phyloP scores from a whole-genome alignment of 148 eudicot genomes.

The Suaeda aralocaspica region DNA sequence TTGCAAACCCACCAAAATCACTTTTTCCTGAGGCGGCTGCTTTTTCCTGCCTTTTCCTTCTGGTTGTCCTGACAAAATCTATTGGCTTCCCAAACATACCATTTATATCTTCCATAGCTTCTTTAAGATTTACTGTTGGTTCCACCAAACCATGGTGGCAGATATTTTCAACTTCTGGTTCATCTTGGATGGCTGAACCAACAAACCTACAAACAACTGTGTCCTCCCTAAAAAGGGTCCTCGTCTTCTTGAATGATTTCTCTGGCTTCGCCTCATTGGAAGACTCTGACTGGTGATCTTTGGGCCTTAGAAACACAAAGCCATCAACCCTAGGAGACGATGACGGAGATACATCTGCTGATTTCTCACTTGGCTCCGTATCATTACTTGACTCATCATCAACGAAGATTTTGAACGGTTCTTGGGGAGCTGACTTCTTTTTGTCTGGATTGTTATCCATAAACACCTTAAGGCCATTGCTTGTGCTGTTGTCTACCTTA shows the following conservation, averaged over 20 bases:
- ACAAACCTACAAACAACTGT: constrained; percentile 83
- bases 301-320: constrained; percentile 55
- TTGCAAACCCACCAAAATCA: constrained; percentile 47
- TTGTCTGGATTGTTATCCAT: constrained; percentile 49
- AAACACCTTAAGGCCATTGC: constrained; percentile 55
- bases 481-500: constrained; percentile 33
- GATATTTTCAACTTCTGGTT: constrained; percentile 83
- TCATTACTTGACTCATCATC: constrained; percentile 55
- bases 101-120: constrained; percentile 93
- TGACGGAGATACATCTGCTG: constrained; percentile 32
- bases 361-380: constrained; percentile 26
- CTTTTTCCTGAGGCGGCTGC: constrained; percentile 33
- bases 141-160: constrained; percentile 97
- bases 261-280: constrained; percentile 35
- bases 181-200: constrained; percentile 78
- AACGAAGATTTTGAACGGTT: constrained; percentile 60
- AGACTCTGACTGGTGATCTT: constrained; percentile 45
- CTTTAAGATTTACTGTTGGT: constrained; percentile 84
- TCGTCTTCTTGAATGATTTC: constrained; percentile 27
- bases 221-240: constrained; percentile 56
- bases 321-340: constrained; percentile 29
- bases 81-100: constrained; percentile 95
- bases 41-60: constrained; percentile 51
- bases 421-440: constrained; percentile 31
- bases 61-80: constrained; percentile 69